A percentile compares a stretch with the other conserved stretches of the same genome.
Conservation (phyloP, 164 flowering plant species). For the Annona squamosa region DNA sequence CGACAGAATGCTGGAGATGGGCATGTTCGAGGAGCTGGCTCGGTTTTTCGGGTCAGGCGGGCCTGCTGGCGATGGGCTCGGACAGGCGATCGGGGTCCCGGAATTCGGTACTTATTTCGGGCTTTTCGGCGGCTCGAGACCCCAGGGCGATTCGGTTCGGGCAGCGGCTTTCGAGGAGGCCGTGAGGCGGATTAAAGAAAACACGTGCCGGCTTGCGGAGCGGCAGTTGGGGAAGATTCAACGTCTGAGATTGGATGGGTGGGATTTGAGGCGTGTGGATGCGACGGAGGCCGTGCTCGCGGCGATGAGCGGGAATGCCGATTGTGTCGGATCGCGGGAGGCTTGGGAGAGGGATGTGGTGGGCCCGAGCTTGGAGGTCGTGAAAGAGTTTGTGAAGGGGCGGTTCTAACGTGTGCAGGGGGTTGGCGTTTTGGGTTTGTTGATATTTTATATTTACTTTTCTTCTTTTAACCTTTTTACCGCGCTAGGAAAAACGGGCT, state of each 20-base stretch:
- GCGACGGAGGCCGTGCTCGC: slow-evolving; percentile 59
- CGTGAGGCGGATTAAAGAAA: slow-evolving; percentile 60
- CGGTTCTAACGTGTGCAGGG: not conserved
- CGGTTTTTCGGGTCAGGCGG: slow-evolving; percentile 30
- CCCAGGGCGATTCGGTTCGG: slow-evolving; percentile 21
- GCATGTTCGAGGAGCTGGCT: slow-evolving; percentile 71
- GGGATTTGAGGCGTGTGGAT: slow-evolving; percentile 65
- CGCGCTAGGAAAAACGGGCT: not conserved
- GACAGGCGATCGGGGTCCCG: slow-evolving; percentile 84
- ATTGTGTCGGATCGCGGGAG: slow-evolving; percentile 15
- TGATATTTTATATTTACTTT: not conserved
- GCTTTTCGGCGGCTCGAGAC: slow-evolving; percentile 10
- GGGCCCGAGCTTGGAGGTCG: slow-evolving; percentile 71
- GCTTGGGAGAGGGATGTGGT: slow-evolving; percentile 62
- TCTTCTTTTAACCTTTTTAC: not conserved
- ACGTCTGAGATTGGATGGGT: slow-evolving; percentile 55
- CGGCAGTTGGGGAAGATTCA: slow-evolving; percentile 66
- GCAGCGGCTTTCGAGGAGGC: slow-evolving; percentile 43
- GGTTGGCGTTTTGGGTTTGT: not conserved
- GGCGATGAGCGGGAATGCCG: slow-evolving; percentile 23
- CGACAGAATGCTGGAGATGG: slow-evolving; percentile 77
- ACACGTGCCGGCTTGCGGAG: slow-evolving; percentile 74
- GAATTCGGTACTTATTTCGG: slow-evolving; percentile 63
- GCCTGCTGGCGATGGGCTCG: slow-evolving; percentile 27
- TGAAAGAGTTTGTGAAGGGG: slow-evolving; percentile 63